Evolutionary conservation across 495 filamentous ascomycete genomes (phyloP), one percentile per base, ranked within the genome.

Genomic region (Penicillium coffeae): DNA sequence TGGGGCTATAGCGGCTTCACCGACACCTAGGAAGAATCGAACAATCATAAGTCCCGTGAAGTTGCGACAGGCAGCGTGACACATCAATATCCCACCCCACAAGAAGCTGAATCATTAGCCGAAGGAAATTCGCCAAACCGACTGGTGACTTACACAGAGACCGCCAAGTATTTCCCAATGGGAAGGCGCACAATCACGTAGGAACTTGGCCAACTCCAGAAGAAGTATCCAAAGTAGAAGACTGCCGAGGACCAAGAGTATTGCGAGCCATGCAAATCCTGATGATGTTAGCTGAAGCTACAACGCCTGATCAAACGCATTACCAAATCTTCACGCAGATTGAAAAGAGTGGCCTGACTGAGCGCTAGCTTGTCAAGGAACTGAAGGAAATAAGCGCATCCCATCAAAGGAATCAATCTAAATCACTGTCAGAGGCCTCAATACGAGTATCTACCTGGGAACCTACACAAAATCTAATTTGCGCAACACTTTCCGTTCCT

Each of bases 301-400:
- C 1, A 30, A 4, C 4, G 4, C 25, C 10, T 33, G 25, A 39
- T 1, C 16, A 12, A 40, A 15, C 12, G 21, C n/a, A 37, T 42
- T 59, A 68, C 57, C 51, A 76, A 55, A 36, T 77, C 66, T 27
- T 66, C 49, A 22, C 64, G 53, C 21, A 76, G 52, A 14, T 76
- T 73, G 64, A 81, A 78, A 16, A 76, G 54, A 8, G 66, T 71
- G 7, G 76, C 71, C 56, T 81, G 80, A 37, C 75, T 79, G 1
- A 82, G 58, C 3, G 78, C 76, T 9, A 78, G 67, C 45, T 82
- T 82, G 58, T 83, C 80, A 53, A 83, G 73, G 51, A 74, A 81
- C 42, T 80, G 76, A 38, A 83, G 57, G 54, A 68, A 66, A 18
- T 73, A 73, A 41, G 65, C 66, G 14, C 66, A 46, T 12, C 65